A percentile compares a stretch with the other conserved stretches of the same genome.
These are phyloP conservation scores for Pilasporangium apinafurcum DNA, from an alignment of 352 stramenopile species.

Conservation along the genomic window DNA sequence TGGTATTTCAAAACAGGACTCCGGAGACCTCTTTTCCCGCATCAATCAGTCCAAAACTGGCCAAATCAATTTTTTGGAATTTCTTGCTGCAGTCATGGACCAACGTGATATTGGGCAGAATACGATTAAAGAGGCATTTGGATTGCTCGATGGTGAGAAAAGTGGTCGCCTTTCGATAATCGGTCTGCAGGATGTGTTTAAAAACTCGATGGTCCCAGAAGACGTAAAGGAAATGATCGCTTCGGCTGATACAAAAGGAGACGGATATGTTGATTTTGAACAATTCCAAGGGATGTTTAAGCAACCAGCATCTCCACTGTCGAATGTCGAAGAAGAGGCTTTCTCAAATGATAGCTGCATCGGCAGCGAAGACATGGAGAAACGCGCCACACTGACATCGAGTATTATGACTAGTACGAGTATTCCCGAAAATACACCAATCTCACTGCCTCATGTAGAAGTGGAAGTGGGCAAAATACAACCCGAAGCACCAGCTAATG, in stretches of 20 bases:
- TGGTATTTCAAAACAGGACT: constrained; percentile 66
- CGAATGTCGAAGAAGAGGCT: constrained; percentile 31
- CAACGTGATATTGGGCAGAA: constrained; percentile 85
- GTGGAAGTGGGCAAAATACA: too few species aligned
- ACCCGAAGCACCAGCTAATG: too few species aligned
- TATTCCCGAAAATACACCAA: too few species aligned
- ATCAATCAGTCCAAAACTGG: constrained; percentile 81
- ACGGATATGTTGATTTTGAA: constrained; percentile 84
- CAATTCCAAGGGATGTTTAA: constrained; percentile 83
- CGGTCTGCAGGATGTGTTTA: constrained; percentile 83
- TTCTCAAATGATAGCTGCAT: constrained; percentile 8
- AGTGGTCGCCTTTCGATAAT: constrained; percentile 89
- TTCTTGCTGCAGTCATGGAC: constrained; percentile 93
- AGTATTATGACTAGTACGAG: constrained; percentile 13
- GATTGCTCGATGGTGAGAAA: constrained; percentile 86
- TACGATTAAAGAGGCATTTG: constrained; percentile 89
- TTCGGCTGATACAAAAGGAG: constrained; percentile 77
- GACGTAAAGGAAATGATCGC: constrained; percentile 88
- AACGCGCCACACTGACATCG: constrained; percentile 11
- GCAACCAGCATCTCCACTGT: constrained; percentile 19
- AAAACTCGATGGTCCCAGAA: constrained; percentile 80
- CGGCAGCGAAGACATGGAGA: constrained; percentile 14
- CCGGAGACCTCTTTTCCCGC: constrained; percentile 62
- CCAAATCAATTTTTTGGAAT: constrained; percentile 94
- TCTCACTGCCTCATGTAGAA: too few species aligned